Conservation (phyloP, 2,329 filamentous ascomycete genomes). For the Colletotrichum sp. region DNA sequence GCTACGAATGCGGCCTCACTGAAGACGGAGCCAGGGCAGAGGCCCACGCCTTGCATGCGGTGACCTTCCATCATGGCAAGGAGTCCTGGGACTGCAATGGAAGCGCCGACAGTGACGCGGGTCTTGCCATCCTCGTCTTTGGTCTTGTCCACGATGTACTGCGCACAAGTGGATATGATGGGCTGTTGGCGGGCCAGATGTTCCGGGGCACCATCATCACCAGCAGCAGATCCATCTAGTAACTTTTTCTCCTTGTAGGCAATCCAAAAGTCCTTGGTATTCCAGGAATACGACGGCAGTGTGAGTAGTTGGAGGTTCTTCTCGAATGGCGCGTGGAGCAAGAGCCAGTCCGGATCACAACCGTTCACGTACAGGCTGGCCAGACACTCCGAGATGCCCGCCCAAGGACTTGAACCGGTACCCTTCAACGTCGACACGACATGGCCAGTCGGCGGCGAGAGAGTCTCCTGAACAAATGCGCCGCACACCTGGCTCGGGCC, state of each 20-base stretch:
- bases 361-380: not conserved
- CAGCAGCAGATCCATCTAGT: not conserved
- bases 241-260: not conserved
- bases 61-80: not conserved
- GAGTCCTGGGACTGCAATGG: not conserved
- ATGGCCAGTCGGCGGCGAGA: not conserved
- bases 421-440: not conserved
- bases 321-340: not conserved
- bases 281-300: not conserved
- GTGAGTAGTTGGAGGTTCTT: not conserved
- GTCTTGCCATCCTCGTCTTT: not conserved
- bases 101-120: not conserved
- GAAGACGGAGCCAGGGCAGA: not conserved
- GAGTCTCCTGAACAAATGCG: constrained; percentile 52
- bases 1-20: not conserved
- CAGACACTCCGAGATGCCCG: not conserved
- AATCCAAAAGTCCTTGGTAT: constrained; percentile 7
- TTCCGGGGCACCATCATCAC: not conserved
- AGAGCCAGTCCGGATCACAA: not conserved
- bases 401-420: not conserved
- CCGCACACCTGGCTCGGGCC: constrained; percentile 71
- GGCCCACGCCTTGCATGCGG: not conserved
- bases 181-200: not conserved
- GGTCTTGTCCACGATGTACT: not conserved
- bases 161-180: not conserved